Conservation (phyloP, 805 yeast genomes). For the Ascoidea tarda region DNA sequence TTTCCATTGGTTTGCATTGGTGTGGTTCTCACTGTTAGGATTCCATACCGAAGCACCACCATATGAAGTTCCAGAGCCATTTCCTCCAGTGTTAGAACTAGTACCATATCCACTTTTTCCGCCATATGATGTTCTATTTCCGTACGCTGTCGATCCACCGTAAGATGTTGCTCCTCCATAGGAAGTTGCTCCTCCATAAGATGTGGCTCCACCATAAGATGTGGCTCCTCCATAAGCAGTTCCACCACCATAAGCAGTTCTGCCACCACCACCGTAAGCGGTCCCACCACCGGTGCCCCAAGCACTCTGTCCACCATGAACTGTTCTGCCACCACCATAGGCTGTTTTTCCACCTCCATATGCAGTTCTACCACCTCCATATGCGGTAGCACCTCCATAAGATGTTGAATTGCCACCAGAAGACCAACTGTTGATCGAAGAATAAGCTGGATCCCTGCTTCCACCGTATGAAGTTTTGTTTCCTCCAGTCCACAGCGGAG, state of each 20-base stretch:
- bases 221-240: slow-evolving; percentile 12
- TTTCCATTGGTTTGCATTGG: too few relatives aligned
- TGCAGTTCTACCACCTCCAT: slow-evolving; percentile 9
- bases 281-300: slow-evolving; percentile 23
- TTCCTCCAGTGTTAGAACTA: slow-evolving; percentile 25
- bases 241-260: slow-evolving; percentile 18
- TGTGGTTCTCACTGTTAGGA: too few relatives aligned
- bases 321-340: slow-evolving; percentile 18
- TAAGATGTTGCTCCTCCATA: slow-evolving; percentile 13
- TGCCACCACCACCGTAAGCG: slow-evolving; percentile 19
- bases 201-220: slow-evolving; percentile 10
- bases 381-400: slow-evolving; percentile 13
- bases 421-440: not conserved
- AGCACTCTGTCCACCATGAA: slow-evolving; percentile 20
- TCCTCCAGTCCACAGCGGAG: slow-evolving; percentile 14
- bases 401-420: not conserved
- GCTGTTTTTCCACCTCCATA: slow-evolving; percentile 14
- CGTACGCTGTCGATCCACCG: slow-evolving; percentile 33
- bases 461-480: slow-evolving; percentile 21
- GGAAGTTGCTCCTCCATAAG: slow-evolving; percentile 12
- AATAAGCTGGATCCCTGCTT: slow-evolving; percentile 11
- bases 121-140: slow-evolving; percentile 27
- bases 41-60: slow-evolving; percentile 6
- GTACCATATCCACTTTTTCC: slow-evolving; percentile 34
- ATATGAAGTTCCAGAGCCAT: slow-evolving; percentile 25